A percentile compares a stretch with the other conserved stretches of the same genome.
Evolutionary conservation across 495 filamentous ascomycete genomes (phyloP).

Genomic region (Daldinia vernicosa): DNA sequence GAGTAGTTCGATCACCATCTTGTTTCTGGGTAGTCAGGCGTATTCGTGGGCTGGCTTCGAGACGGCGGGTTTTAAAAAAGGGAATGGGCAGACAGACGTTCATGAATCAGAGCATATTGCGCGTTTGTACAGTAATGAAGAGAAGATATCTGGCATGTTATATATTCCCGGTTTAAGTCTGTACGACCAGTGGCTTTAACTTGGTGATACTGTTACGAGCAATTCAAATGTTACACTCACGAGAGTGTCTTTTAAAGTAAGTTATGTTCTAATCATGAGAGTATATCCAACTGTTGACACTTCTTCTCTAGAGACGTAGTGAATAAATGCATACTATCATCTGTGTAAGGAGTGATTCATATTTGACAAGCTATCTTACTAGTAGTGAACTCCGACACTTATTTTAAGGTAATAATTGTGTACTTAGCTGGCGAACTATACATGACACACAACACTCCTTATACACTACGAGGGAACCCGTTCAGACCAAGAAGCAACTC

Average conservation of each 20-base stretch:
- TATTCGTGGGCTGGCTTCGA: slow-evolving; percentile 34
- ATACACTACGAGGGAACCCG: slow-evolving; percentile 1
- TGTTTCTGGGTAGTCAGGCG: slow-evolving; percentile 42
- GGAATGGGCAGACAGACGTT: slow-evolving; percentile 14
- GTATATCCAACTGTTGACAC: neutral
- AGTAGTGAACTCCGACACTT: neutral
- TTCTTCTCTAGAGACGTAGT: neutral
- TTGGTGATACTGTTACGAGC: neutral
- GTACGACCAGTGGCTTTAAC: neutral
- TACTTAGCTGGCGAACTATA: too few relatives aligned
- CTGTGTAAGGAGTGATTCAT: neutral
- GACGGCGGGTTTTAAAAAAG: slow-evolving; percentile 20
- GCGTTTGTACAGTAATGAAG: slow-evolving; percentile 33
- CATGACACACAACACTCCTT: neutral
- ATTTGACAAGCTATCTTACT: neutral
- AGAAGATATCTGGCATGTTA: slow-evolving; percentile 22
- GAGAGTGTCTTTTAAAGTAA: neutral
- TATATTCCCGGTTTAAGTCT: neutral
- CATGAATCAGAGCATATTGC: slow-evolving; percentile 26
- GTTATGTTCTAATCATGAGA: neutral
- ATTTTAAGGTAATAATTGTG: neutral
- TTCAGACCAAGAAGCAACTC: slow-evolving; percentile 37
- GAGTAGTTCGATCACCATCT: slow-evolving; percentile 21
- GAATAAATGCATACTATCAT: neutral
- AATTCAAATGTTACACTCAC: neutral